A percentile compares a stretch with the other conserved stretches of the same genome.
Evolutionary conservation across 1,139 yeast genomes (phyloP).

Genomic region (Saccharomycopsis crataegensis): DNA sequence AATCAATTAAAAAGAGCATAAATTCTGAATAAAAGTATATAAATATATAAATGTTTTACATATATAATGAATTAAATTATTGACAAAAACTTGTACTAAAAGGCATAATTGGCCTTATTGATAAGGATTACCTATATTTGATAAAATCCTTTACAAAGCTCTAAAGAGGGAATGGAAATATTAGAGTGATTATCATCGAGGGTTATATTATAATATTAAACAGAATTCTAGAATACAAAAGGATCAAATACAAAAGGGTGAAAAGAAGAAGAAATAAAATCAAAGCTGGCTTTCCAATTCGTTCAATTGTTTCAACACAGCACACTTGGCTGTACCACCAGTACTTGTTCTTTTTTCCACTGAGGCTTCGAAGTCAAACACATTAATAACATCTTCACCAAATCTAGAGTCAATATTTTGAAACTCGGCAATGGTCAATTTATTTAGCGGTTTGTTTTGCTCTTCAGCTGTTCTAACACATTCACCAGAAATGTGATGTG

Average conservation of each 20-base stretch:
- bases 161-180: no score
- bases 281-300: slow-evolving; percentile 29
- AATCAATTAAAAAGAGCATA: slow-evolving; percentile 6
- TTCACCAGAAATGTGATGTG: slow-evolving; percentile 97
- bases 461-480: slow-evolving; percentile 91
- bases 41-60: neutral
- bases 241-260: neutral
- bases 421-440: slow-evolving; percentile 70
- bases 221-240: neutral
- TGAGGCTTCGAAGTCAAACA: slow-evolving; percentile 84
- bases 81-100: neutral
- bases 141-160: no score
- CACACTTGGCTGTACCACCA: slow-evolving; percentile 93
- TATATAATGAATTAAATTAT: neutral
- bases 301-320: slow-evolving; percentile 70
- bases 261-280: neutral
- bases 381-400: slow-evolving; percentile 70
- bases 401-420: slow-evolving; percentile 74
- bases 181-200: no score
- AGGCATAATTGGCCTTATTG: neutral
- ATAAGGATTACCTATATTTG: neutral
- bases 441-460: slow-evolving; percentile 50
- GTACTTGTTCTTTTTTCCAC: slow-evolving; percentile 95
- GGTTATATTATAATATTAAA: neutral
- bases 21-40: neutral